Conservation (phyloP, 2,329 filamentous ascomycete species). For the Chalara sp. region DNA sequence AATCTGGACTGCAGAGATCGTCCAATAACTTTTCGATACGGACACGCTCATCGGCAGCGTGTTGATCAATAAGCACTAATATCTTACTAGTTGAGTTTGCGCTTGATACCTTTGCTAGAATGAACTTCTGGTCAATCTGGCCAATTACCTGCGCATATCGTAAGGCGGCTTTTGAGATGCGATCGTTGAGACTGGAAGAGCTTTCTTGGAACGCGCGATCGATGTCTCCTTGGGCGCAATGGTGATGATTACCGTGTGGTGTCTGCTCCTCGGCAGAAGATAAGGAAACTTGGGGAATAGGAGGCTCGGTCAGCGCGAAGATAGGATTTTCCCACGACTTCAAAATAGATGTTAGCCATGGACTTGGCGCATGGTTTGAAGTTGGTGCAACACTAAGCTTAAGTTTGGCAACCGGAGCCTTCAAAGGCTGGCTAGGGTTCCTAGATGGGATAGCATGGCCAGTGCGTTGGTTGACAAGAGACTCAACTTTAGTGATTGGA, state of each 20-base stretch:
- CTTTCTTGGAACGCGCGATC: slow-evolving; percentile 21
- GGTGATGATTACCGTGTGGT: slow-evolving; percentile 16
- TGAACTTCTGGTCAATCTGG: slow-evolving; percentile 88
- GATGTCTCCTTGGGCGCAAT: slow-evolving; percentile 23
- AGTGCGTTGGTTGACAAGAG: slow-evolving; percentile 47
- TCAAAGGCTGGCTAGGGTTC: not conserved
- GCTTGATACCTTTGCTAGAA: slow-evolving; percentile 51
- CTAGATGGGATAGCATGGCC: slow-evolving; percentile 33
- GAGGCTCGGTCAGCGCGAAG: slow-evolving; percentile 47
- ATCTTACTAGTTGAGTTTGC: slow-evolving; percentile 24
- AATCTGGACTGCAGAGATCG: slow-evolving; percentile 39
- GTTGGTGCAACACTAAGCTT: slow-evolving; percentile 10
- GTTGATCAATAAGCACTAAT: slow-evolving; percentile 81
- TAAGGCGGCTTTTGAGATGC: slow-evolving; percentile 58
- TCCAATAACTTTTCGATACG: slow-evolving; percentile 68
- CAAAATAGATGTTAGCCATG: slow-evolving; percentile 57
- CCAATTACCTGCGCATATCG: slow-evolving; percentile 58
- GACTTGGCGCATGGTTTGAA: slow-evolving; percentile 17
- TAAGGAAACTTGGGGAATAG: slow-evolving; percentile 36
- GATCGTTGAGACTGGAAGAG: slow-evolving; percentile 28
- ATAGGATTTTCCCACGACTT: slow-evolving; percentile 69
- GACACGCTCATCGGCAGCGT: slow-evolving; percentile 87
- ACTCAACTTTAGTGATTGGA: slow-evolving; percentile 46
- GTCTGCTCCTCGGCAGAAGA: slow-evolving; percentile 17
- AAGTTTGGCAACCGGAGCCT: not conserved